These are phyloP conservation scores for Aspergillus sp. DNA, from an alignment of 2,329 filamentous ascomycete genomes.

Conservation along the genomic window DNA sequence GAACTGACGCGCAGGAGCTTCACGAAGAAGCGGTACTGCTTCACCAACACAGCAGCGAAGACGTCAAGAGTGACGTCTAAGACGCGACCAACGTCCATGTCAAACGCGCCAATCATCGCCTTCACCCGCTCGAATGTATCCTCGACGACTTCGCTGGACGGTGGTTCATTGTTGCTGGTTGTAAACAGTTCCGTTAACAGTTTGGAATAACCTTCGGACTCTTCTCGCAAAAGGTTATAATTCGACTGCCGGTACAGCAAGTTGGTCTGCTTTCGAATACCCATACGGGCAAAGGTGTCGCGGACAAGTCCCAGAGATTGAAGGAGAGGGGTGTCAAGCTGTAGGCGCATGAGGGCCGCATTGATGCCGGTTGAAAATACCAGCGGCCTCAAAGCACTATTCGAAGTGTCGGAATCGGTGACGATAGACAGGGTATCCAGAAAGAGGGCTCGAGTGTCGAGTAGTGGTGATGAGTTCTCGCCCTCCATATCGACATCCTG, in stretches of 20 bases:
- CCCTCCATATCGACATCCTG: slow-evolving; percentile 42
- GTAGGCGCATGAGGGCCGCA: slow-evolving; percentile 62
- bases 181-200: slow-evolving; percentile 93
- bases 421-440: slow-evolving; percentile 76
- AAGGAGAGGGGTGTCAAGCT: slow-evolving; percentile 72
- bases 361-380: slow-evolving; percentile 66
- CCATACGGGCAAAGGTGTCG: slow-evolving; percentile 72
- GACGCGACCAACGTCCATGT: slow-evolving; percentile 89
- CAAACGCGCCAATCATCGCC: slow-evolving; percentile 90
- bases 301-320: slow-evolving; percentile 71
- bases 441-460: slow-evolving; percentile 63
- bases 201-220: slow-evolving; percentile 95
- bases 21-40: slow-evolving; percentile 88
- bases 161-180: slow-evolving; percentile 65
- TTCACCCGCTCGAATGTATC: slow-evolving; percentile 88
- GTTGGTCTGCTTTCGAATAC: slow-evolving; percentile 85
- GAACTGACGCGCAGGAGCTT: slow-evolving; percentile 86
- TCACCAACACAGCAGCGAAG: slow-evolving; percentile 85
- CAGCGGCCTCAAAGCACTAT: slow-evolving; percentile 55
- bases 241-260: slow-evolving; percentile 91
- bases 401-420: slow-evolving; percentile 60
- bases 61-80: slow-evolving; percentile 92
- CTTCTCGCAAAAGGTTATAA: slow-evolving; percentile 90
- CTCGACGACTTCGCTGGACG: slow-evolving; percentile 66
- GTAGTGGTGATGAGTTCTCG: slow-evolving; percentile 28